phyloP scores from a whole-genome alignment of 2,329 filamentous ascomycete species.

The Escovopsis weberi region DNA sequence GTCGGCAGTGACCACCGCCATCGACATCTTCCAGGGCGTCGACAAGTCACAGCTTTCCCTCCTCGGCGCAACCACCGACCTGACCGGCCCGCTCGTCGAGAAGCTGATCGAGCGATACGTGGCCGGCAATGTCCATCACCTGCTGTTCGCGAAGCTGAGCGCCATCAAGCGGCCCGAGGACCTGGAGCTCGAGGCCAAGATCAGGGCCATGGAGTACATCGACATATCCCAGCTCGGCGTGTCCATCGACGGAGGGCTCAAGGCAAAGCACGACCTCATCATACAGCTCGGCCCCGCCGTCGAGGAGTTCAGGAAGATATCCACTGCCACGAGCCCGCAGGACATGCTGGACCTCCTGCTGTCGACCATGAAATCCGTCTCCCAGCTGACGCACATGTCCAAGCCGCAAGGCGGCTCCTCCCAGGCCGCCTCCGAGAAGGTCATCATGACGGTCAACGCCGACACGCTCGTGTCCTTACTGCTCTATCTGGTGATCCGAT shows the following conservation, averaged over 20 bases:
- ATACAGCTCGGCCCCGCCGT: constrained; percentile 64
- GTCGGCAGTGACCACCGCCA: constrained; percentile 81
- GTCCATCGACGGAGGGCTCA: constrained; percentile 60
- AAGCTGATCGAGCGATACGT: constrained; percentile 90
- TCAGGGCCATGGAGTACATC: constrained; percentile 82
- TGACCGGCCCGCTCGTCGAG: constrained; percentile 86
- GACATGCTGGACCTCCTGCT: constrained; percentile 77
- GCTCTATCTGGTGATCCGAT: constrained; percentile 81
- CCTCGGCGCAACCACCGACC: constrained; percentile 79
- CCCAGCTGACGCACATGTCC: constrained; percentile 45
- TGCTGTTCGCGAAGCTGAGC: constrained; percentile 73
- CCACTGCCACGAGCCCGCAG: constrained; percentile 61
- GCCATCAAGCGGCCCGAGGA: constrained; percentile 70
- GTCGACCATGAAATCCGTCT: constrained; percentile 70
- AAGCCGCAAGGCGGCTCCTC: constrained; percentile 21
- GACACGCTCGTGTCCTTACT: constrained; percentile 87
- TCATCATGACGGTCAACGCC: constrained; percentile 54
- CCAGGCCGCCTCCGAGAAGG: constrained; percentile 32
- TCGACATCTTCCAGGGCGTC: constrained; percentile 89
- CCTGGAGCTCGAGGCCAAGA: constrained; percentile 73
- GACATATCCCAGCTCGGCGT: constrained; percentile 94
- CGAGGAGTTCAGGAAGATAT: constrained; percentile 79
- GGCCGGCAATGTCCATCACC: constrained; percentile 79
- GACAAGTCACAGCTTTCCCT: constrained; percentile 91
- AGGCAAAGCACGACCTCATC: constrained; percentile 69